These are phyloP conservation scores for Dendryphion nanum DNA, from an alignment of 2,329 filamentous ascomycete genomes.

Conservation along the genomic window DNA sequence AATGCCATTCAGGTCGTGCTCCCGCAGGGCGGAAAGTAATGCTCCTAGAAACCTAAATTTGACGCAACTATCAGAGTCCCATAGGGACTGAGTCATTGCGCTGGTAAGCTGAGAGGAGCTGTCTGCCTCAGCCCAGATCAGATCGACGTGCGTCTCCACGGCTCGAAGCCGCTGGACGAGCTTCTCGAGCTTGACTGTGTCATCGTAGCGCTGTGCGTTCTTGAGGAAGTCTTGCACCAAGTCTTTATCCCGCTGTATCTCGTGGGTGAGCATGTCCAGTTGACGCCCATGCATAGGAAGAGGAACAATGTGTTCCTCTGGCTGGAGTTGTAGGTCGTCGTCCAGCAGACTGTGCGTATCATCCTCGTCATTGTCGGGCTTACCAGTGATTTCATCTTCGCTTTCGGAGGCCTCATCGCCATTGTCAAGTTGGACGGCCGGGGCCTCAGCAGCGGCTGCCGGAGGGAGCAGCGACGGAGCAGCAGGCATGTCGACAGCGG, in stretches of 20 bases:
- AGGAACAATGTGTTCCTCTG: slow-evolving; percentile 33
- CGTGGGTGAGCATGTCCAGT: slow-evolving; percentile 18
- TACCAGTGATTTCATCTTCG: neutral
- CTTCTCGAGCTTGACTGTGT: slow-evolving; percentile 8
- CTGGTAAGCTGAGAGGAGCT: slow-evolving; percentile 6
- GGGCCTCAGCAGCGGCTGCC: neutral
- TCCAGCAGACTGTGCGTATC: slow-evolving; percentile 20
- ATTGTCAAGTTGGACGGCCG: slow-evolving; percentile 9
- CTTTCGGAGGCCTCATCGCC: neutral
- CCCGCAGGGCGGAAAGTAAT: slow-evolving; percentile 20
- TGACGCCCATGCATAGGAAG: slow-evolving; percentile 33
- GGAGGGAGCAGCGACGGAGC: neutral
- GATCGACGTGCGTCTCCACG: slow-evolving; percentile 33
- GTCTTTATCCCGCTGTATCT: slow-evolving; percentile 17
- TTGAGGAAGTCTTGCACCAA: slow-evolving; percentile 17
- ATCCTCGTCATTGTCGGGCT: slow-evolving; percentile 10
- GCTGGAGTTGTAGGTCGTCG: slow-evolving; percentile 27
- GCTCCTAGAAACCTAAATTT: slow-evolving; percentile 33
- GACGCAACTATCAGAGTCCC: slow-evolving; percentile 27
- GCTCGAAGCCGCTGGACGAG: slow-evolving; percentile 19
- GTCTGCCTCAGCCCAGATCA: slow-evolving; percentile 24
- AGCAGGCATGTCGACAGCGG: neutral
- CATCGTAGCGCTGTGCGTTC: slow-evolving; percentile 5
- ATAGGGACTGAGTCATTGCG: slow-evolving; percentile 19
- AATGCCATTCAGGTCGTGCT: slow-evolving; percentile 25